phyloP scores from a whole-genome alignment of 805 yeast species.

The Ogataea degrootiae region DNA sequence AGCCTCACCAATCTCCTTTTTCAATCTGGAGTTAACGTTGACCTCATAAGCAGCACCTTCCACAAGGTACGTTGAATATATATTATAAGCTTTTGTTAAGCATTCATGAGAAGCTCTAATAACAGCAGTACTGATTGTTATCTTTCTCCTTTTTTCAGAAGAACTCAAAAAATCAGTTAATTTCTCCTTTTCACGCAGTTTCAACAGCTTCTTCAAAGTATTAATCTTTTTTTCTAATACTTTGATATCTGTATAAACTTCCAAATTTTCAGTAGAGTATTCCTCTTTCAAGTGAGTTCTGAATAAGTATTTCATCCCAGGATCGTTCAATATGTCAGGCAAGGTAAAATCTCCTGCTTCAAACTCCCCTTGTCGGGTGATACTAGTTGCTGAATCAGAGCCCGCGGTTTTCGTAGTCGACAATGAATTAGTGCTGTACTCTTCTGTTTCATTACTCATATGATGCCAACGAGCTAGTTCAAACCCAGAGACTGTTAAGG shows the following conservation, averaged over 20 bases:
- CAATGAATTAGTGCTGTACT: too few relatives aligned
- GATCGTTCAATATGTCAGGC: constrained; percentile 55
- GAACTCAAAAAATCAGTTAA: constrained; percentile 10
- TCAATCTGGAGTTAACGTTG: constrained; percentile 48
- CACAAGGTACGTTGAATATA: constrained; percentile 62
- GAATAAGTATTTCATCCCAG: constrained; percentile 69
- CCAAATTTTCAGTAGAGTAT: constrained; percentile 71
- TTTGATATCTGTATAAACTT: constrained; percentile 58
- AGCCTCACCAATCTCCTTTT: constrained; percentile 11
- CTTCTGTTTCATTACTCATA: not conserved
- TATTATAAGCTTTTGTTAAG: constrained; percentile 54
- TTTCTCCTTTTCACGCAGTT: constrained; percentile 23
- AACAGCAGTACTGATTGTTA: constrained; percentile 35
- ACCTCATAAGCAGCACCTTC: constrained; percentile 64
- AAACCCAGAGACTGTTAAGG: constrained; percentile 18
- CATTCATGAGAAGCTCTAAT: constrained; percentile 47
- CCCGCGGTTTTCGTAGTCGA: too few relatives aligned
- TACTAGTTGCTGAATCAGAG: not conserved
- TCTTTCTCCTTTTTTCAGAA: constrained; percentile 19
- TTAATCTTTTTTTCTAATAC: constrained; percentile 45
- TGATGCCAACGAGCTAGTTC: constrained; percentile 21
- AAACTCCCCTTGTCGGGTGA: not conserved
- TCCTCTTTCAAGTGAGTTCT: constrained; percentile 59
- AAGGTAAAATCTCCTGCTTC: constrained; percentile 16
- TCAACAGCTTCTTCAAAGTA: constrained; percentile 37